phyloP scores from a whole-genome alignment of 176 grass and related monocot genomes.

The Oryza nivara region DNA sequence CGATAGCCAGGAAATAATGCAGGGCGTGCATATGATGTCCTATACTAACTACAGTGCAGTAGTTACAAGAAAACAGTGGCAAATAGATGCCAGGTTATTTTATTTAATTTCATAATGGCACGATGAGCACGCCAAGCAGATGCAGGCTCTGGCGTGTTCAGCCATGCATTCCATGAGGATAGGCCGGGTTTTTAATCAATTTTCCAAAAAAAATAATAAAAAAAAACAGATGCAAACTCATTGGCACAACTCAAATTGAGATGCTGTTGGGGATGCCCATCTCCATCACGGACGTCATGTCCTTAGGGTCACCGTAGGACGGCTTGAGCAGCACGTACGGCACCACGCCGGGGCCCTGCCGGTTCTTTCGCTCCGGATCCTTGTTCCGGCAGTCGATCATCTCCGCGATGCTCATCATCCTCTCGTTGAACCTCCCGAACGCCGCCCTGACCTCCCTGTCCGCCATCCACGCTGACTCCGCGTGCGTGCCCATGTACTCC shows the following conservation, averaged over 20 bases:
- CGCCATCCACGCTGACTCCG: slow-evolving; percentile 36
- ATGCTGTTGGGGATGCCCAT: slow-evolving; percentile 71
- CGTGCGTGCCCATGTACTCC: slow-evolving; percentile 59
- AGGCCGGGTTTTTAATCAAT: too few species aligned
- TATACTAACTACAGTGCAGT: too few species aligned
- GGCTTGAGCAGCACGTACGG: slow-evolving; percentile 65
- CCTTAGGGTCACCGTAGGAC: not conserved
- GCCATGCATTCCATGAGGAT: too few species aligned
- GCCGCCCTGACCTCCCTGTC: slow-evolving; percentile 25
- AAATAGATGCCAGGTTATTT: too few species aligned
- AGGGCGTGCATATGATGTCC: too few species aligned
- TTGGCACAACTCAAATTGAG: slow-evolving; percentile 55
- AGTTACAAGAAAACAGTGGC: too few species aligned
- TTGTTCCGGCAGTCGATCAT: slow-evolving; percentile 52
- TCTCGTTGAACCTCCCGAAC: not conserved
- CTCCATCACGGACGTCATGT: slow-evolving; percentile 43
- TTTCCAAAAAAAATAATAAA: too few species aligned
- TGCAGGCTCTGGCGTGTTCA: too few species aligned
- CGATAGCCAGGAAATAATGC: too few species aligned
- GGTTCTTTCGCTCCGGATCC: not conserved
- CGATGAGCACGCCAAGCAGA: too few species aligned
- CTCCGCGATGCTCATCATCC: slow-evolving; percentile 35
- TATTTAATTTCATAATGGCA: too few species aligned
- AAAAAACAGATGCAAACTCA: too few species aligned
- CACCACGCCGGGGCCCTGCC: slow-evolving; percentile 44